Conservation (phyloP, 805 yeast genomes). For the Lipomyces sp. region DNA sequence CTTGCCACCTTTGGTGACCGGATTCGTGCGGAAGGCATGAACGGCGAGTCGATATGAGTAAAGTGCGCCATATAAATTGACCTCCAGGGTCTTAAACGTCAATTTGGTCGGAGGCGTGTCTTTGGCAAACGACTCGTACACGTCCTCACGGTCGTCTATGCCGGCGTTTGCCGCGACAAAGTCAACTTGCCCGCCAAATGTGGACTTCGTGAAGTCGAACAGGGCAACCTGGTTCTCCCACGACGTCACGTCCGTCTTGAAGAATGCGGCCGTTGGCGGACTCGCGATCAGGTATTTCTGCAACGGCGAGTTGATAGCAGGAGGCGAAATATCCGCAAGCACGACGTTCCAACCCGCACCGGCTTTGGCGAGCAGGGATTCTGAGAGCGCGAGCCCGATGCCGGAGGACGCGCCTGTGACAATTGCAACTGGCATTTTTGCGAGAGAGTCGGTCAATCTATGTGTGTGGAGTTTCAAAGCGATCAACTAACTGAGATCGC, state of each 20-base stretch:
- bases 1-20: background rate
- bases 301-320: background rate
- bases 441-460: too few species aligned
- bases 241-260: slow-evolving; percentile 10
- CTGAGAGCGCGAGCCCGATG: slow-evolving; percentile 16
- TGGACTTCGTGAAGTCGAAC: background rate
- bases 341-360: slow-evolving; percentile 8
- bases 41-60: background rate
- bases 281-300: background rate
- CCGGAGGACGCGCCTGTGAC: slow-evolving; percentile 23
- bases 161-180: slow-evolving; percentile 11
- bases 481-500: too few species aligned
- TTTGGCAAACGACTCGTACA: background rate
- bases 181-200: background rate
- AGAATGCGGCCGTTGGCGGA: background rate
- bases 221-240: slow-evolving; percentile 11
- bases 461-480: too few species aligned
- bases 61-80: slow-evolving; percentile 1
- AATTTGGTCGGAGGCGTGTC: background rate
- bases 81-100: background rate
- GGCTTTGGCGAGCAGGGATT: background rate
- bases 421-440: slow-evolving; percentile 13
- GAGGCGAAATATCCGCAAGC: slow-evolving; percentile 7
- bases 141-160: slow-evolving; percentile 7
- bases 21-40: background rate